Conservation (phyloP, 2,329 filamentous ascomycete genomes). For the Alternaria atra region DNA sequence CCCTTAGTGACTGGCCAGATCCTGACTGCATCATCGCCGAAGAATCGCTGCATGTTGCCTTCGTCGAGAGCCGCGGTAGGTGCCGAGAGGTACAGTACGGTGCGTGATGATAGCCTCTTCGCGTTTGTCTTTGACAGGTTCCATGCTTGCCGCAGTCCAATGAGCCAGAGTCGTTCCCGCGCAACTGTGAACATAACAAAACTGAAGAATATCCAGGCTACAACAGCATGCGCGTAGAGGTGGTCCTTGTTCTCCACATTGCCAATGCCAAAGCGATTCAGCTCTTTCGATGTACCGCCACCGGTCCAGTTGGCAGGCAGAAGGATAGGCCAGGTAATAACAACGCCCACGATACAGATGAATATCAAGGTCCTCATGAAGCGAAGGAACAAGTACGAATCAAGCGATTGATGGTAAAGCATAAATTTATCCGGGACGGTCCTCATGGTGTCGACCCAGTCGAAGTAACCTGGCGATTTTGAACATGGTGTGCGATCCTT, state of each 20-base stretch:
- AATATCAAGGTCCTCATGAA: slow-evolving; percentile 82
- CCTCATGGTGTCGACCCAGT: slow-evolving; percentile 60
- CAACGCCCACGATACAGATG: slow-evolving; percentile 83
- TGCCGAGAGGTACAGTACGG: slow-evolving; percentile 87
- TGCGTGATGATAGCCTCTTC: slow-evolving; percentile 86
- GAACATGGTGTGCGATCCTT: slow-evolving; percentile 54
- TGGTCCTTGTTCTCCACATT: slow-evolving; percentile 74
- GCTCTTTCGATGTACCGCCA: slow-evolving; percentile 67
- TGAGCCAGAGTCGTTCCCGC: slow-evolving; percentile 87
- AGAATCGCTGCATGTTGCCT: slow-evolving; percentile 78
- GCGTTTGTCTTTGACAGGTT: slow-evolving; percentile 85
- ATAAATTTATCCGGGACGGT: slow-evolving; percentile 76
- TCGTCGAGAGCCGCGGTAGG: slow-evolving; percentile 81
- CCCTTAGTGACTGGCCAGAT: slow-evolving; percentile 86
- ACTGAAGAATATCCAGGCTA: slow-evolving; percentile 82
- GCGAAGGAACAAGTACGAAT: slow-evolving; percentile 89
- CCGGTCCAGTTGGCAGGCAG: slow-evolving; percentile 91
- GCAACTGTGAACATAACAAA: slow-evolving; percentile 91
- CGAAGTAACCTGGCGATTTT: slow-evolving; percentile 38
- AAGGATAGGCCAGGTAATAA: slow-evolving; percentile 86
- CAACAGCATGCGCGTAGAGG: slow-evolving; percentile 79
- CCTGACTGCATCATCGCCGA: slow-evolving; percentile 80
- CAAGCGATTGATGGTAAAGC: slow-evolving; percentile 89
- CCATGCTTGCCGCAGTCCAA: slow-evolving; percentile 93
- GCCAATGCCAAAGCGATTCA: slow-evolving; percentile 81